Evolutionary conservation across 2,329 filamentous ascomycete genomes (phyloP).

Genomic region (Aspergillus nomiae): DNA sequence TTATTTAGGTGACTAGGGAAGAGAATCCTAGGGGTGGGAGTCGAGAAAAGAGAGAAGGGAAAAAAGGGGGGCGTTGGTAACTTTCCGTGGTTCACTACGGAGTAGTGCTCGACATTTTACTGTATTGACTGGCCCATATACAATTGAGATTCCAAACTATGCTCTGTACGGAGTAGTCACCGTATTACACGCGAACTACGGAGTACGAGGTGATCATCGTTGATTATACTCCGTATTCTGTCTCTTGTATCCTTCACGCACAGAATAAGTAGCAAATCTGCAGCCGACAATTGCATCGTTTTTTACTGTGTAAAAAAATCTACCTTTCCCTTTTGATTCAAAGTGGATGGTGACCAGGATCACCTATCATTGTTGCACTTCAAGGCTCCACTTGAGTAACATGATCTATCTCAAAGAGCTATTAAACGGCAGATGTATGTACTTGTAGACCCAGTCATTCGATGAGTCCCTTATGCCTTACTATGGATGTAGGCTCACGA

Average conservation of each 20-base stretch:
- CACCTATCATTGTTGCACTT: neutral
- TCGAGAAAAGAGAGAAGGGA: neutral
- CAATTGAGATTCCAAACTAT: neutral
- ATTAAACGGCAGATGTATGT: neutral
- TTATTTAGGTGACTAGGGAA: neutral
- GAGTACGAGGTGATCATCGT: no score
- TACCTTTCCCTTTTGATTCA: neutral
- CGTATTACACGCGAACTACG: no score
- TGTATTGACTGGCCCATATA: neutral
- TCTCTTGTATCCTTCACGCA: neutral
- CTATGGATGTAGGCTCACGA: neutral
- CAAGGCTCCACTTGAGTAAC: neutral
- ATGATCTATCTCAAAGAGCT: neutral
- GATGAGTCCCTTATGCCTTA: neutral
- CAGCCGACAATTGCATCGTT: neutral
- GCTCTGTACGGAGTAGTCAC: neutral
- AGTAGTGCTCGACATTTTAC: neutral
- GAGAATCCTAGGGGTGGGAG: neutral
- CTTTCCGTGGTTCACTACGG: neutral
- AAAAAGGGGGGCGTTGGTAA: neutral
- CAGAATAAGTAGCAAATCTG: neutral
- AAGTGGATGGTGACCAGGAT: neutral
- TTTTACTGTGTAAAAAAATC: neutral
- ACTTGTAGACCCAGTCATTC: neutral
- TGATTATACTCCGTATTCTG: no score